Evolutionary conservation across 805 yeast genomes (phyloP), one percentile per base, ranked within the genome.

Genomic region (Tetrapisispora nanseiensis): DNA sequence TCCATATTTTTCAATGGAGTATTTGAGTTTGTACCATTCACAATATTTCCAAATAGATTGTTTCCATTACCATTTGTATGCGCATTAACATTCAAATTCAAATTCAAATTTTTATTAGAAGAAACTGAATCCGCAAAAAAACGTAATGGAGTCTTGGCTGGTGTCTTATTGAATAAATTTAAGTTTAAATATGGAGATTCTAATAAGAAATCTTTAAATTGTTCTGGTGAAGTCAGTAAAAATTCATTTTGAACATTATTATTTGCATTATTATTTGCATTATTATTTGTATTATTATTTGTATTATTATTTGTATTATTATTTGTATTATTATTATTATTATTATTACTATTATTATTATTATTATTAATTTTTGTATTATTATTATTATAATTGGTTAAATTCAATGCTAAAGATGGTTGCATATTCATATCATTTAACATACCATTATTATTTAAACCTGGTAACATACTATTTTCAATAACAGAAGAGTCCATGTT

Each of bases 101-200:
- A 29, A 38, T 16, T 34, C n/a, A 19, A 32, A 21, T 41, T 44
- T 20, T 32, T 42, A 30, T 43, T 44, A 12, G 48, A 41, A 16
- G 20, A 13, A 16, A 35, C 28, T 4, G 38, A 35, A 15, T 54
- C 56, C 8, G 59, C 50, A 10, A 57, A 51, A 42, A 61, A 61
- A 29, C 55, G 42, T n/a, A 61, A 46, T 1, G 65, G 64, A 6
- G 64, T 57, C 51, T 56, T 61, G 22, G 64, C 63, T 4, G 65
- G 64, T 1, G 65, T 58, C 33, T 56, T 56, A 24, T 57, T 62
- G 38, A 58, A 52, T 19, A 61, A 45, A 42, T 57, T 59, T 18
- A 58, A 49, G 2, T 59, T 61, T 7, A 53, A 55, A 35, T 35
- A 35, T 15, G 64, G 64, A 7, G 64, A 59, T 18, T 59, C 64